Evolutionary conservation across 305 asterid species (phyloP).

Genomic region (Coffea humblotiana): DNA sequence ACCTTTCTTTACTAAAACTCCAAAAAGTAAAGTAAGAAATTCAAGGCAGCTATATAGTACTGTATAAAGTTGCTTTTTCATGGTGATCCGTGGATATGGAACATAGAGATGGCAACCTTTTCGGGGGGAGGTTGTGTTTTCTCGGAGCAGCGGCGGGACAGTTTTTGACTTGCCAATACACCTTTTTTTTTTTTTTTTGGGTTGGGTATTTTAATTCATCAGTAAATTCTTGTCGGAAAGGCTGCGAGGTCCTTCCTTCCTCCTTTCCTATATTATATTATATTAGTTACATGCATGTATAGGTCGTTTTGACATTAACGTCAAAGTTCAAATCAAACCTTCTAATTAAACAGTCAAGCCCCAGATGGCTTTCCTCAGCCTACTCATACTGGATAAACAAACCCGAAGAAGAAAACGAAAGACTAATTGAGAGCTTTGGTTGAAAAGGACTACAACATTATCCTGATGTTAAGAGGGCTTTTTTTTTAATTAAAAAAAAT

Average conservation of each 20-base stretch:
- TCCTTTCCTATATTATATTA: no score
- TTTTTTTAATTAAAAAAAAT: no score
- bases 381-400: no score
- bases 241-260: no score
- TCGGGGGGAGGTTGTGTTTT: background rate
- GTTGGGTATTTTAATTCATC: no score
- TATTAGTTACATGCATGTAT: background rate
- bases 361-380: no score
- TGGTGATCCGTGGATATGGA: conserved; percentile 1
- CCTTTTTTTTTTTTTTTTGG: no score
- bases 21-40: background rate
- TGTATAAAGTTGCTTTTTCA: conserved; percentile 6
- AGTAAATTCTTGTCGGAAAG: background rate
- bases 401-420: background rate
- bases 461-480: conserved; percentile 6
- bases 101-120: conserved; percentile 16
- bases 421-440: conserved; percentile 3
- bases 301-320: background rate
- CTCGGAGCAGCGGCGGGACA: conserved; percentile 8
- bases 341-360: background rate
- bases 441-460: conserved; percentile 10
- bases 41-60: background rate
- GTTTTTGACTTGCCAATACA: conserved; percentile 21
- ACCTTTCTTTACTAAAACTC: background rate
- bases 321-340: background rate